phyloP scores from a whole-genome alignment of 371 early-diverging fungal species.

The Rhizomucor pusillus region DNA sequence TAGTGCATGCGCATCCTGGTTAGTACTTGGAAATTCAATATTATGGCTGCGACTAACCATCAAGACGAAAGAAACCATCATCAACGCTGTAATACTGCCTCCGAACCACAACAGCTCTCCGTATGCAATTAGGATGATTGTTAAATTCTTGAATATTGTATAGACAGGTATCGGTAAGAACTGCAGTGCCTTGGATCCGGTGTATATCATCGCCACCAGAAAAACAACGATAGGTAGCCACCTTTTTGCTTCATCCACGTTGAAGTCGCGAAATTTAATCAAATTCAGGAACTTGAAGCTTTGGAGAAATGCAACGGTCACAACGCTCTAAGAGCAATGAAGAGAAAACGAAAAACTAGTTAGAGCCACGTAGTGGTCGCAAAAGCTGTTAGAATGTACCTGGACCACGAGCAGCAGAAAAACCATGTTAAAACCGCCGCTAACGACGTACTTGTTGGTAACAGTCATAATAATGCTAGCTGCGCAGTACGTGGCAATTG shows the following conservation, averaged over 20 bases:
- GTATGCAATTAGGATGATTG: constrained; percentile 96
- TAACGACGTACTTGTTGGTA: constrained; percentile 86
- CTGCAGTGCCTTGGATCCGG: constrained; percentile 93
- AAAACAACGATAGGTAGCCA: constrained; percentile 91
- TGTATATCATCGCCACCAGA: constrained; percentile 96
- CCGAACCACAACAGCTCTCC: constrained; percentile 87
- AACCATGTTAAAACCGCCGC: constrained; percentile 83
- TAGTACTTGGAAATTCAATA: too few relatives aligned
- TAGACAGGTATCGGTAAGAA: constrained; percentile 94
- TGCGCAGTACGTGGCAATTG: constrained; percentile 77
- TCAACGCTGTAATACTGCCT: constrained; percentile 73
- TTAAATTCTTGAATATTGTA: constrained; percentile 98
- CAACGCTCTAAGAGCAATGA: constrained; percentile 24
- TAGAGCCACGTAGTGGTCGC: background rate
- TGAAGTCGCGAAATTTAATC: constrained; percentile 66
- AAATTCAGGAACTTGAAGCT: constrained; percentile 62
- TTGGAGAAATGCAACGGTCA: constrained; percentile 36
- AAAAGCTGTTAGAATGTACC: constrained; percentile 32
- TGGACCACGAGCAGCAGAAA: constrained; percentile 89
- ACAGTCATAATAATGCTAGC: constrained; percentile 89
- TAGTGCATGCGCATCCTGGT: constrained; percentile 9
- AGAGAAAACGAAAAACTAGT: background rate
- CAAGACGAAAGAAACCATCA: constrained; percentile 82
- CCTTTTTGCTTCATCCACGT: constrained; percentile 60
- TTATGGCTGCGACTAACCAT: constrained; percentile 60